Percentiles rank a stretch among this genome's conserved stretches.
Evolutionary conservation across 371 early-diverging fungal species (phyloP).

Genomic region (Lichtheimia corymbifera): DNA sequence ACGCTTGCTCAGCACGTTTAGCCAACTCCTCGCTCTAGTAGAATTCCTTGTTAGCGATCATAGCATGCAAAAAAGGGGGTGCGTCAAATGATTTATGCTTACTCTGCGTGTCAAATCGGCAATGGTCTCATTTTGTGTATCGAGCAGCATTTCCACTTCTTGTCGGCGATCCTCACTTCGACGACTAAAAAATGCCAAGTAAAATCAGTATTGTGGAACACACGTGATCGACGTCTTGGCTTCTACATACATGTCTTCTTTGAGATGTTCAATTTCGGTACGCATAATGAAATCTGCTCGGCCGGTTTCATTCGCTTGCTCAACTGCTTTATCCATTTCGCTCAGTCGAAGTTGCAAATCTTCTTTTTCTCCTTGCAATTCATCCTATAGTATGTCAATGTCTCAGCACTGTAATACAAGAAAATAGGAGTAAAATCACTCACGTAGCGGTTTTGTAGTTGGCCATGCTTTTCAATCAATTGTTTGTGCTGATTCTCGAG

Average conservation of each 20-base stretch:
- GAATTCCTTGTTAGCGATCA: not conserved
- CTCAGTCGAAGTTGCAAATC: constrained; percentile 65
- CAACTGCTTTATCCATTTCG: constrained; percentile 70
- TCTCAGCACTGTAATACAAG: not conserved
- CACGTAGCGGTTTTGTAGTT: constrained; percentile 65
- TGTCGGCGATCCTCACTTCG: constrained; percentile 77
- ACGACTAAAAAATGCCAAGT: constrained; percentile 49
- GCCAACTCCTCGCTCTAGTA: constrained; percentile 56
- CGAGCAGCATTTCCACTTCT: constrained; percentile 69
- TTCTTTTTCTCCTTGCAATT: constrained; percentile 61
- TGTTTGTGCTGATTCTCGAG: constrained; percentile 57
- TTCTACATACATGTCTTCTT: constrained; percentile 70
- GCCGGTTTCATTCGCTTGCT: constrained; percentile 75
- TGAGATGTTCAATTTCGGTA: constrained; percentile 86
- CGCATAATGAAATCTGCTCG: constrained; percentile 82
- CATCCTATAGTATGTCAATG: constrained; percentile 53
- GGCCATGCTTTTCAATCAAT: constrained; percentile 58
- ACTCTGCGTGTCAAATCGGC: constrained; percentile 69
- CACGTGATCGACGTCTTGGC: too few relatives aligned
- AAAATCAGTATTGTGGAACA: too few relatives aligned
- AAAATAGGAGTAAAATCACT: constrained; percentile 11
- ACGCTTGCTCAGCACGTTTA: constrained; percentile 67
- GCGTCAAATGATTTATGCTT: constrained; percentile 3
- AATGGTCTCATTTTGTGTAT: constrained; percentile 59
- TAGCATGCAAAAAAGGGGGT: too few relatives aligned